These are phyloP conservation scores for Cyclostephanos invisitatus DNA, from an alignment of 108 stramenopile species.

Conservation along the genomic window DNA sequence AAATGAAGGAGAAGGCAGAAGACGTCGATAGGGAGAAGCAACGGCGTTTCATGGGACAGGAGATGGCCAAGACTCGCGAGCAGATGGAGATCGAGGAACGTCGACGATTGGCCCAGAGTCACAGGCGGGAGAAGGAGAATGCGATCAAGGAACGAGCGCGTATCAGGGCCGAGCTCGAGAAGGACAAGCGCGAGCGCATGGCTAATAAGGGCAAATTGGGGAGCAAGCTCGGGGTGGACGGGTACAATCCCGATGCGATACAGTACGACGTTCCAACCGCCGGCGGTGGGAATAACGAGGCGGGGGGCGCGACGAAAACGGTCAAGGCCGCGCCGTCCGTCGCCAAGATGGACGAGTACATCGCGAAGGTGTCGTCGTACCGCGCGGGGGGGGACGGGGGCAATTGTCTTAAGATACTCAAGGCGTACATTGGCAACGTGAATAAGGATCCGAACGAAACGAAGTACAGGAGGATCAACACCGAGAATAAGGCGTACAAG, in stretches of 20 bases:
- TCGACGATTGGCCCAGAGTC: slow-evolving; percentile 67
- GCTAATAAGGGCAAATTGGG: slow-evolving; percentile 88
- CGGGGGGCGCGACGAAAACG: slow-evolving; percentile 41
- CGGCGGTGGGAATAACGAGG: slow-evolving; percentile 23
- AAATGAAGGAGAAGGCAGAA: slow-evolving; percentile 85
- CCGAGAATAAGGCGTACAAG: slow-evolving; percentile 93
- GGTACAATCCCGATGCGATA: slow-evolving; percentile 91
- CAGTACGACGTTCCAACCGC: slow-evolving; percentile 75
- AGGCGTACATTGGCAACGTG: slow-evolving; percentile 85
- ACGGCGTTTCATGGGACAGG: slow-evolving; percentile 78
- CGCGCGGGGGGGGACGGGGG: slow-evolving; percentile 94
- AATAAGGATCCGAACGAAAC: slow-evolving; percentile 83
- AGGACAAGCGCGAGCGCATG: slow-evolving; percentile 86
- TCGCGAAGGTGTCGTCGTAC: slow-evolving; percentile 77
- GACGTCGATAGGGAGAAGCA: slow-evolving; percentile 85
- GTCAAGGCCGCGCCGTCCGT: slow-evolving; percentile 57
- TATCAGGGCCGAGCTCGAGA: slow-evolving; percentile 89
- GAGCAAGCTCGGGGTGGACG: slow-evolving; percentile 85
- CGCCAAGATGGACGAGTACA: slow-evolving; percentile 86
- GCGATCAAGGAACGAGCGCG: slow-evolving; percentile 78
- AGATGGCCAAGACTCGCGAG: slow-evolving; percentile 82
- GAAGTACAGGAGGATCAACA: slow-evolving; percentile 88
- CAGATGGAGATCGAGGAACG: slow-evolving; percentile 85
- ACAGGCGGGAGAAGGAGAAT: slow-evolving; percentile 81
- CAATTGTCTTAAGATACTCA: slow-evolving; percentile 87